A percentile compares a stretch with the other conserved stretches of the same genome.
Evolutionary conservation across 441 rosid genomes (phyloP).

Genomic region (Erodium trifolium): DNA sequence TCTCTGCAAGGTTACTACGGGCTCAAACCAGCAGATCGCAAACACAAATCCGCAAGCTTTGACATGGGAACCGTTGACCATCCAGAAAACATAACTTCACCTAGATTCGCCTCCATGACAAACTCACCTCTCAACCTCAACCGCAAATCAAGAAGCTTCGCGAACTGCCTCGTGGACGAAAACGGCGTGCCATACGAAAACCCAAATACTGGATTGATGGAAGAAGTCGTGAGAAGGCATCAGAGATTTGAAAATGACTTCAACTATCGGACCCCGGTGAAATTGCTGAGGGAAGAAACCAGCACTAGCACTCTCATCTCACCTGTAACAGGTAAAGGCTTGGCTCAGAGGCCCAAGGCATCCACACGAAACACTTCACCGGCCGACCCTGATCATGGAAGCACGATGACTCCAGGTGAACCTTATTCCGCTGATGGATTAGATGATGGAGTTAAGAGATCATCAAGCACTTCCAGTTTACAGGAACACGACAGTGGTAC

Average conservation of each 20-base stretch:
- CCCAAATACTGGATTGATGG: constrained; percentile 26
- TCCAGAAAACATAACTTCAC: constrained; percentile 28
- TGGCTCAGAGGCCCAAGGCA: constrained; percentile 47
- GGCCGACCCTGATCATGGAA: constrained; percentile 29
- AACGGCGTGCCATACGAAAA: constrained; percentile 28
- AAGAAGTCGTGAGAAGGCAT: constrained; percentile 46
- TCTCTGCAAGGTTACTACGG: constrained; percentile 59
- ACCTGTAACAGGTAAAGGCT: constrained; percentile 36
- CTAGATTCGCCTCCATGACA: constrained; percentile 31
- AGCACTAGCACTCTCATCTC: constrained; percentile 32
- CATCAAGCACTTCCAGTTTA: constrained; percentile 54
- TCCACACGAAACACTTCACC: constrained; percentile 26
- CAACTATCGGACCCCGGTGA: constrained; percentile 33
- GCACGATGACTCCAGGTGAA: constrained; percentile 29
- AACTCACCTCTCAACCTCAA: constrained; percentile 36
- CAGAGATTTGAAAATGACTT: constrained; percentile 52
- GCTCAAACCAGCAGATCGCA: constrained; percentile 32
- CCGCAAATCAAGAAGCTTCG: constrained; percentile 58
- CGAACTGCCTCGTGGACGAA: constrained; percentile 36
- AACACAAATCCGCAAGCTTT: constrained; percentile 31
- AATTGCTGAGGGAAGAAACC: constrained; percentile 41
- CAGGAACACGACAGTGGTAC: constrained; percentile 42
- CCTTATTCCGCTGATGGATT: constrained; percentile 25
- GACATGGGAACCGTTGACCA: constrained; percentile 35
- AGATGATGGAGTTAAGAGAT: constrained; percentile 39